Conservation (phyloP, 2,329 filamentous ascomycete species). For the Sporothrix globosa region DNA sequence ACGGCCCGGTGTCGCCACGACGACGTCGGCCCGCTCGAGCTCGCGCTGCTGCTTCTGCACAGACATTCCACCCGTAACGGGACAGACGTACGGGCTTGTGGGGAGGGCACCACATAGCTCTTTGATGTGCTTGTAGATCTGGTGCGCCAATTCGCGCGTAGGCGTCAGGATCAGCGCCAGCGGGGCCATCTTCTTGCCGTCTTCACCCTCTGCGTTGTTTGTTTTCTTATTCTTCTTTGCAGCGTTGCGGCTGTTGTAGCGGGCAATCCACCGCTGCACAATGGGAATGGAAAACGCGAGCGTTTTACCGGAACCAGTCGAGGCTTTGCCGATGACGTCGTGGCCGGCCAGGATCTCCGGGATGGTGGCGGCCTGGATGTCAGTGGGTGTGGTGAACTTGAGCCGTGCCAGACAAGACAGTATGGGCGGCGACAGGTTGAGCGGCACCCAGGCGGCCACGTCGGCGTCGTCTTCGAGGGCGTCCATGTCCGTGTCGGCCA, state of each 20-base stretch:
- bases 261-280: slow-evolving; percentile 75
- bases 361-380: slow-evolving; percentile 79
- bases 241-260: slow-evolving; percentile 39
- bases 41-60: slow-evolving; percentile 93
- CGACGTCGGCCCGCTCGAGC: slow-evolving; percentile 80
- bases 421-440: slow-evolving; percentile 73
- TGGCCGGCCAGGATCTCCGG: slow-evolving; percentile 80
- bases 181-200: slow-evolving; percentile 46
- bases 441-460: slow-evolving; percentile 74
- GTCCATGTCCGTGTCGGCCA: slow-evolving; percentile 53
- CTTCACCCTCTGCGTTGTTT: neutral
- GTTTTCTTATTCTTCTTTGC: slow-evolving; percentile 36
- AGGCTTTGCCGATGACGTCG: slow-evolving; percentile 93
- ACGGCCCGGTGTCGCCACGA: slow-evolving; percentile 90
- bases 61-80: slow-evolving; percentile 88
- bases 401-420: slow-evolving; percentile 76
- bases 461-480: slow-evolving; percentile 62
- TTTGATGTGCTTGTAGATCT: slow-evolving; percentile 81
- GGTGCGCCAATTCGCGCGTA: slow-evolving; percentile 90
- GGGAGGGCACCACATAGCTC: slow-evolving; percentile 67
- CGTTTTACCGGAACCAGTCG: slow-evolving; percentile 96
- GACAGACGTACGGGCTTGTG: slow-evolving; percentile 73
- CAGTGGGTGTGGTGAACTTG: slow-evolving; percentile 77
- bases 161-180: slow-evolving; percentile 84
- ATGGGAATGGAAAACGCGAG: slow-evolving; percentile 94